Base-by-base conservation (phyloP, 2,329 filamentous ascomycete species). In the Ophiocordyceps camponoti-saundersi region DNA sequence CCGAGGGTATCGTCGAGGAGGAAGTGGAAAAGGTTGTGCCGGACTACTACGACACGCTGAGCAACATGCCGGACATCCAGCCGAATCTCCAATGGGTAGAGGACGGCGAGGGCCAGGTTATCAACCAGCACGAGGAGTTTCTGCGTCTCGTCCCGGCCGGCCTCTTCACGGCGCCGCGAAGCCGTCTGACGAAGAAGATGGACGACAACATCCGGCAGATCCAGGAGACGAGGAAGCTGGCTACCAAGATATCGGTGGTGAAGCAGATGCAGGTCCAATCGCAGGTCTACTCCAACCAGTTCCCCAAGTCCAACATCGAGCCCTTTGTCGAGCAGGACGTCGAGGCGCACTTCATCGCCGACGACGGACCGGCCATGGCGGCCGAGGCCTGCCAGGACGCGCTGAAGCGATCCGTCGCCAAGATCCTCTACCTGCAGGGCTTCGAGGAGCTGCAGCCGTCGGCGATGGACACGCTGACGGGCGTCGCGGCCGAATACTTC, bases 231-330 rank as follows among this genome's bases (percentile, higher is more conserved):
- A 77, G 92, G 54, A 96, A 95, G 60, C 75, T 98, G 29, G 94
- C 88, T 57, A 88, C 88, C 12, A 98, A 96, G 66, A 95, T 98
- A 60, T 82, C 86, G 44, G 87, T 98, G 51, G 92, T 98, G 61
- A 98, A 96, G 68, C 92, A 98, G 67, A 98, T 98, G 92, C 92
- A 98, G 65, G 79, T 96, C 47, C 92, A 98, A 62, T 86, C 88
- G 46, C 92, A 95, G 75, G 85, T 94, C 60, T 98, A 98, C 60
- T 85, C 89, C 58, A 98, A 98, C 58, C 92, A 98, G 62, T 98
- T 98, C 57, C 88, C 90, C 53, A 95, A 95, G 65, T 95, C 94
- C 59, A 86, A 95, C 51, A 85, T 85, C 1, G 82, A 90, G 59
- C 85, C 87, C 0, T 95, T 98, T 52, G 67, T 82, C 18, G 92